These are phyloP conservation scores for Scopulariopsis brevicaulis DNA, from an alignment of 2,329 filamentous ascomycete species.

Conservation along the genomic window DNA sequence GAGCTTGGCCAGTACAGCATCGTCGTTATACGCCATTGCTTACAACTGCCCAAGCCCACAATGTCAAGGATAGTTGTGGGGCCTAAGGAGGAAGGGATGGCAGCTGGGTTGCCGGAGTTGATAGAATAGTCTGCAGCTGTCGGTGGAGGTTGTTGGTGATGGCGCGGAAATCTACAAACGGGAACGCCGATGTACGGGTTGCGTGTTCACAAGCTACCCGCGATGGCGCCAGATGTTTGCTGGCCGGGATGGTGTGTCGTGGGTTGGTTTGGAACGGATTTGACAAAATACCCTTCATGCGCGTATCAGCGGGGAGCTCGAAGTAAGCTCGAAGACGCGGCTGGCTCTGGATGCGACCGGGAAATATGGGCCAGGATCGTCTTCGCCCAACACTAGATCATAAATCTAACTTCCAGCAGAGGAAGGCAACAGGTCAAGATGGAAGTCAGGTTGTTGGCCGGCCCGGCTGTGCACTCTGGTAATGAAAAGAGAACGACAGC, in stretches of 20 bases:
- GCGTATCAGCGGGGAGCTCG: not conserved
- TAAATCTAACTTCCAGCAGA: not conserved
- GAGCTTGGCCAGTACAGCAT: constrained; percentile 88
- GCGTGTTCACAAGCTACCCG: not conserved
- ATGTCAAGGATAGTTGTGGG: not conserved
- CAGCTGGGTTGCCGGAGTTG: not conserved
- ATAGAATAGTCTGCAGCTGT: not conserved
- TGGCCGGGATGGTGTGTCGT: not conserved
- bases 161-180: not conserved
- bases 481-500: not conserved
- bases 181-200: not conserved
- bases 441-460: not conserved
- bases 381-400: not conserved
- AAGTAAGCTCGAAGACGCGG: not conserved
- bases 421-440: not conserved
- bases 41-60: not conserved
- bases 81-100: not conserved
- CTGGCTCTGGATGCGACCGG: not conserved
- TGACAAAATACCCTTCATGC: not conserved
- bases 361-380: not conserved
- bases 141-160: not conserved
- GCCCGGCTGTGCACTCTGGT: not conserved
- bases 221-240: not conserved
- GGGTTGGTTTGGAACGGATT: not conserved
- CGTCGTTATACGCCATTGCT: constrained; percentile 87